These are phyloP conservation scores for Astrothelium subdiscretum DNA, from an alignment of 495 filamentous ascomycete species.

Conservation along the genomic window DNA sequence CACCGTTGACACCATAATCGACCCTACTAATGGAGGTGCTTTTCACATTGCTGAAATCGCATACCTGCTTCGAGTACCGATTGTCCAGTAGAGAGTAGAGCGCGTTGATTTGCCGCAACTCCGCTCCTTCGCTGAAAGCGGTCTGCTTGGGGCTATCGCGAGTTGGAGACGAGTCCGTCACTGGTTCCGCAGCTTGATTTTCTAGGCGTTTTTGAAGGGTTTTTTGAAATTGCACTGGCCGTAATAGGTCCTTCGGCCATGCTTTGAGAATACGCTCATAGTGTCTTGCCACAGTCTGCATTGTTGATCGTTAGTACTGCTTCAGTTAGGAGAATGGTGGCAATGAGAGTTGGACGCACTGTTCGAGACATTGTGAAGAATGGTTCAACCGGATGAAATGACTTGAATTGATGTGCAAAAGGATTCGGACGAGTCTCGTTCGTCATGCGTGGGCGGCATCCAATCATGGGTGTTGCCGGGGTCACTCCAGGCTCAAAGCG, in stretches of 20 bases:
- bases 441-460: not conserved
- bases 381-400: not conserved
- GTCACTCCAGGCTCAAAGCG: not conserved
- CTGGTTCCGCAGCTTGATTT: constrained; percentile 7
- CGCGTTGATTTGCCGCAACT: constrained; percentile 56
- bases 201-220: constrained; percentile 53
- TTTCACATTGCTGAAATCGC: not conserved
- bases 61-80: constrained; percentile 51
- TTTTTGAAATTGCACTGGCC: constrained; percentile 65
- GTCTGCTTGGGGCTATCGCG: not conserved
- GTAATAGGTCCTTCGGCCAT: constrained; percentile 71
- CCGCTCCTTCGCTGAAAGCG: constrained; percentile 18
- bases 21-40: not conserved
- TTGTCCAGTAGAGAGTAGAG: constrained; percentile 65
- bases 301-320: constrained; percentile 3
- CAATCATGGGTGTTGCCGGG: not conserved
- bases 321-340: not conserved
- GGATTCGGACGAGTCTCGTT: not conserved
- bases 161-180: not conserved
- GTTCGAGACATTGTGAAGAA: not conserved
- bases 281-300: constrained; percentile 31
- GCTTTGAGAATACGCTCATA: constrained; percentile 56
- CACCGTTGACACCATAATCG: not conserved
- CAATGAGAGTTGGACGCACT: not conserved
- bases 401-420: not conserved